These are phyloP conservation scores for Clausena lansium DNA, from an alignment of 345 rosid species.

Conservation along the genomic window DNA sequence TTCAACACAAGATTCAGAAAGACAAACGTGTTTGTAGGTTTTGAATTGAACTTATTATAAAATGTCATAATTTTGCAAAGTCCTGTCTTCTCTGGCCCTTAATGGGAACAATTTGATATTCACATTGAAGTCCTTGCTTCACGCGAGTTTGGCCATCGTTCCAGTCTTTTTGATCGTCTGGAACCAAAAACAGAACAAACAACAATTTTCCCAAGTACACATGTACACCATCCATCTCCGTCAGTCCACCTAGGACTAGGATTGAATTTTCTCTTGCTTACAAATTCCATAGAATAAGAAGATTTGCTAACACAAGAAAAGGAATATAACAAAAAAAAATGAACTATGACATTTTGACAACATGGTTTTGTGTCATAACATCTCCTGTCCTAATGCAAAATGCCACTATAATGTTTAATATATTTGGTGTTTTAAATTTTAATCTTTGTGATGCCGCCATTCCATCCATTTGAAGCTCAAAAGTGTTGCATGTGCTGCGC, in stretches of 20 bases:
- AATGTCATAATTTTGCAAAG: neutral
- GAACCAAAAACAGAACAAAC: neutral
- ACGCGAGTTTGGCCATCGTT: neutral
- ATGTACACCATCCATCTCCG: neutral
- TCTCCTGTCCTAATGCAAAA: neutral
- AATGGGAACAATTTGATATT: too few species aligned
- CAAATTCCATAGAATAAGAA: neutral
- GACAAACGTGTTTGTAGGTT: neutral
- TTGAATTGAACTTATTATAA: neutral
- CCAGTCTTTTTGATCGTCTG: neutral
- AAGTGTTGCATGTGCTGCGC: neutral
- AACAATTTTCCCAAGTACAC: neutral
- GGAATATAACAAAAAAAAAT: neutral
- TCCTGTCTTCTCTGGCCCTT: neutral
- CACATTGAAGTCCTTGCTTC: neutral
- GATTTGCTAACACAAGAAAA: neutral
- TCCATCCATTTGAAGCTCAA: neutral
- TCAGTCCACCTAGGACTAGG: neutral
- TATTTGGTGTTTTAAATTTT: neutral
- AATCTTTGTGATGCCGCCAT: neutral
- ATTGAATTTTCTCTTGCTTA: neutral
- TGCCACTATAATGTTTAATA: neutral
- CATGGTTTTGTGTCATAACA: neutral
- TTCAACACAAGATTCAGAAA: neutral
- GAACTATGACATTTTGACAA: neutral